Evolutionary conservation across 371 early-diverging fungal genomes (phyloP).

Genomic region (Apophysomyces sp.): DNA sequence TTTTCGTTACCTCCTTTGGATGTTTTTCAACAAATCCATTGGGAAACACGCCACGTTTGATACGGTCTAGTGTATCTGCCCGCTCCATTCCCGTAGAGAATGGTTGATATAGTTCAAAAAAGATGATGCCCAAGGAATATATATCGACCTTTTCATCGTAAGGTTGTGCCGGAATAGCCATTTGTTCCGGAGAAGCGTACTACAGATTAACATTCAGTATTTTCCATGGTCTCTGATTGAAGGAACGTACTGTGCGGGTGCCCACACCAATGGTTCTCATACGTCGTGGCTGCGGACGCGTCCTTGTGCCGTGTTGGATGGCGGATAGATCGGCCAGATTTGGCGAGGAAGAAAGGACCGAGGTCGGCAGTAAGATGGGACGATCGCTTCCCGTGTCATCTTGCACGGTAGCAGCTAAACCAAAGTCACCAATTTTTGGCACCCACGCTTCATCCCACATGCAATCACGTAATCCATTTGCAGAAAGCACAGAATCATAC

Average conservation of each 20-base stretch:
- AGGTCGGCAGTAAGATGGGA: background rate
- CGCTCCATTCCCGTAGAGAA: constrained; percentile 70
- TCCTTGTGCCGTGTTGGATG: background rate
- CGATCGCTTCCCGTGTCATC: constrained; percentile 2
- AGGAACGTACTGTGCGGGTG: constrained; percentile 61
- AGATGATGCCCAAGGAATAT: constrained; percentile 70
- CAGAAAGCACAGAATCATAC: constrained; percentile 16
- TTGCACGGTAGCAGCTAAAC: constrained; percentile 66
- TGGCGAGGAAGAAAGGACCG: constrained; percentile 1
- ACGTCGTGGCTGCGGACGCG: constrained; percentile 10
- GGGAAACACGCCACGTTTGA: constrained; percentile 71
- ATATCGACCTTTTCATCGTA: constrained; percentile 72
- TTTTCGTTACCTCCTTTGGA: constrained; percentile 66
- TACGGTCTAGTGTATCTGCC: constrained; percentile 54
- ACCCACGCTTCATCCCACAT: constrained; percentile 51
- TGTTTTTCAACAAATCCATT: constrained; percentile 69
- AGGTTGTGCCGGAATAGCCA: constrained; percentile 52
- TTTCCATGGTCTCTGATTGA: too few relatives aligned
- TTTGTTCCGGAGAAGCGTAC: constrained; percentile 95
- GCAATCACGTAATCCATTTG: constrained; percentile 35
- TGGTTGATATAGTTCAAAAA: constrained; percentile 70
- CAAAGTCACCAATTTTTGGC: constrained; percentile 89
- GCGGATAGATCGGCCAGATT: background rate
- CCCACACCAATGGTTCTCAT: constrained; percentile 65
- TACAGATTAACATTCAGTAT: constrained; percentile 17